phyloP scores from a whole-genome alignment of 176 grass and related monocot species.

The Pontederia paniculata region DNA sequence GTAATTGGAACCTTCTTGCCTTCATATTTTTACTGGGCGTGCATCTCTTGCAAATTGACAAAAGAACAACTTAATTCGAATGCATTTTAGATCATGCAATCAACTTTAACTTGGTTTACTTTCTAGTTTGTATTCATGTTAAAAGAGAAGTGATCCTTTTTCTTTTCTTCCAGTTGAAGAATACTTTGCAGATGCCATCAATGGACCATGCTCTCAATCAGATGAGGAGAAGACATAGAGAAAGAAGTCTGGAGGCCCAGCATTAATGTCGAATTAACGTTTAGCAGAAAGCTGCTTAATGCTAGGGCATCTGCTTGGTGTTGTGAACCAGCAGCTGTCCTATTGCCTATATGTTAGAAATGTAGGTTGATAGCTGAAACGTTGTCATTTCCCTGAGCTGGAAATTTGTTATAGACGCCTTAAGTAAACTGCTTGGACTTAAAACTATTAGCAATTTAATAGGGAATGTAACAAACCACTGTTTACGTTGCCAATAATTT shows the following conservation, averaged over 20 bases:
- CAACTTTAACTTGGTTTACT: background rate
- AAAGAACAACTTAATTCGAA: background rate
- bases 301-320: too few species aligned
- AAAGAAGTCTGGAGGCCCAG: background rate
- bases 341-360: too few species aligned
- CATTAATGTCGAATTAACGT: too few species aligned
- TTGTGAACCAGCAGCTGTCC: too few species aligned
- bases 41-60: background rate
- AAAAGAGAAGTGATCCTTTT: background rate
- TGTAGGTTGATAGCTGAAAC: too few species aligned
- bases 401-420: too few species aligned
- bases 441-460: too few species aligned
- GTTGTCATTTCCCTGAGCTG: too few species aligned
- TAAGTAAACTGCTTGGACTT: too few species aligned
- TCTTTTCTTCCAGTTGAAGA: constrained; percentile 59
- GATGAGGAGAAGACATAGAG: constrained; percentile 73
- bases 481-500: too few species aligned
- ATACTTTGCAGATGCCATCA: constrained; percentile 78
- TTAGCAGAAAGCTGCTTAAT: too few species aligned
- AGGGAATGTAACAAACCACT: too few species aligned
- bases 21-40: background rate
- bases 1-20: constrained; percentile 26
- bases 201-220: constrained; percentile 46
- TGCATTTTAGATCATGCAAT: background rate
- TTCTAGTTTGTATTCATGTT: background rate